These are phyloP conservation scores for Phytophthora cactorum DNA, from an alignment of 352 stramenopile species.

Conservation along the genomic window DNA sequence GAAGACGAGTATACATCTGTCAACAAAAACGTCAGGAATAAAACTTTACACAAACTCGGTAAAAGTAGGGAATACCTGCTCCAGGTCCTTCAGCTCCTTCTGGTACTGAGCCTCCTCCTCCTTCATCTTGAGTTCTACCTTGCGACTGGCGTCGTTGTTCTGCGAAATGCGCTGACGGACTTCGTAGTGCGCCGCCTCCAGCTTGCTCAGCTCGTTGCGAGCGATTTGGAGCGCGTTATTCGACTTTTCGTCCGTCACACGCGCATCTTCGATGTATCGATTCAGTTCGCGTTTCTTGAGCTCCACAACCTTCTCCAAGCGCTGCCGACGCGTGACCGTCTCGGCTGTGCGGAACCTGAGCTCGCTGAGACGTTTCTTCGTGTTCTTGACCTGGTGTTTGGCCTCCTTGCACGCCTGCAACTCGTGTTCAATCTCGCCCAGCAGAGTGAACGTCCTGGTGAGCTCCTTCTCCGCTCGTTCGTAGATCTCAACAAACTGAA, in stretches of 20 bases:
- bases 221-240: constrained; percentile 60
- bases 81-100: constrained; percentile 66
- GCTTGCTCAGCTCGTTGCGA: constrained; percentile 59
- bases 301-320: constrained; percentile 70
- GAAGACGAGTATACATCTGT: constrained; percentile 75
- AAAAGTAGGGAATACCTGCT: constrained; percentile 43
- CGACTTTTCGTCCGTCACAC: constrained; percentile 65
- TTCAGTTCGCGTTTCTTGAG: constrained; percentile 77
- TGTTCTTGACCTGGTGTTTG: constrained; percentile 74
- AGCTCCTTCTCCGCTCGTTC: constrained; percentile 74
- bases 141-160: constrained; percentile 56
- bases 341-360: constrained; percentile 55
- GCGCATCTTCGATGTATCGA: constrained; percentile 68
- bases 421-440: constrained; percentile 70
- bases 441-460: constrained; percentile 61
- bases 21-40: constrained; percentile 7
- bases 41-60: not conserved
- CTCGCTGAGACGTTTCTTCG: constrained; percentile 58
- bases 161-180: constrained; percentile 61
- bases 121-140: constrained; percentile 70
- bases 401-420: constrained; percentile 70
- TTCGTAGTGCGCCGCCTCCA: constrained; percentile 54
- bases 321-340: constrained; percentile 70
- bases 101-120: constrained; percentile 71
- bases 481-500: constrained; percentile 73